Percentiles rank a stretch among this genome's conserved stretches.
Evolutionary conservation across 257 asterid genomes (phyloP).

Genomic region (Salvia rosmarinus): DNA sequence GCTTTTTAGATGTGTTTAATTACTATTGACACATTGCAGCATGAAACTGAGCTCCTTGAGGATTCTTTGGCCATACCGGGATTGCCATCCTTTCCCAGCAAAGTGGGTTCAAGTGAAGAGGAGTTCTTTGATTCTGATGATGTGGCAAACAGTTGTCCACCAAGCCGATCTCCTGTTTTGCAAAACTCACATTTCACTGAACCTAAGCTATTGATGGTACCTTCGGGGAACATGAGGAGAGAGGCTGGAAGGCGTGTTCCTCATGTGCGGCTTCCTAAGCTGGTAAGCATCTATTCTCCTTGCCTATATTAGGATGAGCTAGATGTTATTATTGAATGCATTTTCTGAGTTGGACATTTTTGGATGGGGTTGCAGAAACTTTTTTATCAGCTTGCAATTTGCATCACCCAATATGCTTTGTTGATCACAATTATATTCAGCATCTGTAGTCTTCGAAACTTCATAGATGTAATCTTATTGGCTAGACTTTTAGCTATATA

Average conservation of each 20-base stretch:
- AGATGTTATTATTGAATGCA: constrained; percentile 2
- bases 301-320: neutral
- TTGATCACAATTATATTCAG: neutral
- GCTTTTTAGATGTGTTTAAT: neutral
- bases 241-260: constrained; percentile 65
- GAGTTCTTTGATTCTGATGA: constrained; percentile 93
- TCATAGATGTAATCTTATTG: neutral
- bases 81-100: constrained; percentile 83
- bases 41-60: constrained; percentile 89
- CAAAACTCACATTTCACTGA: constrained; percentile 61
- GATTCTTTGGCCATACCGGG: constrained; percentile 85
- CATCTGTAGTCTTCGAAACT: neutral
- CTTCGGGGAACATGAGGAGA: constrained; percentile 57
- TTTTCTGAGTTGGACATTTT: neutral
- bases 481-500: neutral
- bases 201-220: constrained; percentile 55
- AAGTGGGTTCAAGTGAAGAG: constrained; percentile 87
- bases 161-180: constrained; percentile 42
- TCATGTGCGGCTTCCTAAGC: constrained; percentile 77
- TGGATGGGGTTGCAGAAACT: no score
- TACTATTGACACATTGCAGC: constrained; percentile 47
- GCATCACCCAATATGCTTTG: no score
- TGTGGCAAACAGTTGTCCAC: constrained; percentile 66
- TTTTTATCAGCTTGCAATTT: no score
- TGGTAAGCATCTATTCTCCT: constrained; percentile 50